These are phyloP conservation scores for Paecilomyces fulvus DNA, from an alignment of 2,329 filamentous ascomycete genomes.

Conservation along the genomic window DNA sequence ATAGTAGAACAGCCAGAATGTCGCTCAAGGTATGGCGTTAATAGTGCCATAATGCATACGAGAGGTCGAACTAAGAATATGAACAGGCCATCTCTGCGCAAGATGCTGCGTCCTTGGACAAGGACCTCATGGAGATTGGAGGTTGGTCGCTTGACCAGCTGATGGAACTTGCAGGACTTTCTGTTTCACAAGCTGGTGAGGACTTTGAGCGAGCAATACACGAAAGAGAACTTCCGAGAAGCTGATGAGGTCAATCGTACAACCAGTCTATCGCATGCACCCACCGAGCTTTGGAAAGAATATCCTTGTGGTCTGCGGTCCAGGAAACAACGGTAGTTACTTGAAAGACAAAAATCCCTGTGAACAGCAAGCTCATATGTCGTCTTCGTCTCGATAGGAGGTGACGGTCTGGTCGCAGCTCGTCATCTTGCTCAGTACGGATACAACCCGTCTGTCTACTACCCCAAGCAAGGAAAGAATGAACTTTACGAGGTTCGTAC, in stretches of 20 bases:
- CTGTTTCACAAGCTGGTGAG: constrained; percentile 78
- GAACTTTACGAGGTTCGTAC: constrained; percentile 69
- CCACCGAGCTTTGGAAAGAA: constrained; percentile 62
- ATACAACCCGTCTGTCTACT: constrained; percentile 82
- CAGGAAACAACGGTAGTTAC: constrained; percentile 54
- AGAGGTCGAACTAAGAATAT: neutral
- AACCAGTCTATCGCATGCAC: constrained; percentile 73
- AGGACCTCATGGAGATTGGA: constrained; percentile 79
- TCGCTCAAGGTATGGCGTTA: constrained; percentile 28
- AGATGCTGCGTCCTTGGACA: constrained; percentile 79
- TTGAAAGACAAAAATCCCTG: neutral
- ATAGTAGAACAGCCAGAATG: constrained; percentile 28
- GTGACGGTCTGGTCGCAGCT: constrained; percentile 89
- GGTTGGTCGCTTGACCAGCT: constrained; percentile 93
- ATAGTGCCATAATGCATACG: neutral
- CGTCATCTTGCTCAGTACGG: constrained; percentile 88
- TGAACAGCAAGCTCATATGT: neutral
- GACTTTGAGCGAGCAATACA: neutral
- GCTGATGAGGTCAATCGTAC: neutral
- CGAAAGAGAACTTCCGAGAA: neutral
- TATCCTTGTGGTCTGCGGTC: constrained; percentile 84
- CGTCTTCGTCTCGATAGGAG: constrained; percentile 47
- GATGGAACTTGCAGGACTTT: constrained; percentile 92
- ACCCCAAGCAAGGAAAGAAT: constrained; percentile 84
- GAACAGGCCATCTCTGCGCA: constrained; percentile 73